Percentiles rank a stretch among this genome's conserved stretches.
Conservation (phyloP, 1,284 basidiomycete genomes). For the Pseudozyma sp. region DNA sequence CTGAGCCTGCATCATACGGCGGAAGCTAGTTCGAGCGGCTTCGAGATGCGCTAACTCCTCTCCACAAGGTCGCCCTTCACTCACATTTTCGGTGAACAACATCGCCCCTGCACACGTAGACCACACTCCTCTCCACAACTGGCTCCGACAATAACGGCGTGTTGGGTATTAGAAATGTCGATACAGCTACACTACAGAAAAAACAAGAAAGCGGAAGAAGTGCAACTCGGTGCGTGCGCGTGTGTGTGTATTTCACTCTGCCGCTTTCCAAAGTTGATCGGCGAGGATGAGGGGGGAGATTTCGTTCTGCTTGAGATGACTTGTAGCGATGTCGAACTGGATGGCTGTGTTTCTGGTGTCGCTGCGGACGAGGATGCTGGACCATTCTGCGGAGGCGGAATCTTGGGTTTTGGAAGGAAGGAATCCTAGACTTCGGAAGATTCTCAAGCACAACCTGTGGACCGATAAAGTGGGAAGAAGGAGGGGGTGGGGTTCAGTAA, state of each 20-base stretch:
- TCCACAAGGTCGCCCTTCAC: no score
- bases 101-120: not conserved
- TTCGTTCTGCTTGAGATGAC: slow-evolving; percentile 28
- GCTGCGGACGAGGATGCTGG: slow-evolving; percentile 50
- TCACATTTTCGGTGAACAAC: not conserved
- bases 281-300: slow-evolving; percentile 48
- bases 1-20: slow-evolving; percentile 71
- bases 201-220: not conserved
- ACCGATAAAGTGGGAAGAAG: not conserved
- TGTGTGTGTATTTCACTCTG: slow-evolving; percentile 21
- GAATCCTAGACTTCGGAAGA: slow-evolving; percentile 58
- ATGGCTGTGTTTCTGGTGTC: slow-evolving; percentile 53
- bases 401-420: slow-evolving; percentile 33
- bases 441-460: slow-evolving; percentile 43
- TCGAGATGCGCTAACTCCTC: slow-evolving; percentile 69
- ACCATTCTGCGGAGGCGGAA: slow-evolving; percentile 24
- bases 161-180: no score
- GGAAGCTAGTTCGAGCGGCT: slow-evolving; percentile 60
- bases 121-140: no score
- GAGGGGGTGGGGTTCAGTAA: not conserved
- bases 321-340: slow-evolving; percentile 49
- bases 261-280: slow-evolving; percentile 56
- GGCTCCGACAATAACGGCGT: no score
- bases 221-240: not conserved
- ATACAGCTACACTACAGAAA: no score